A percentile compares a stretch with the other conserved stretches of the same genome.
phyloP scores from a whole-genome alignment of 2,329 filamentous ascomycete genomes.

The Fusarium circinatum region DNA sequence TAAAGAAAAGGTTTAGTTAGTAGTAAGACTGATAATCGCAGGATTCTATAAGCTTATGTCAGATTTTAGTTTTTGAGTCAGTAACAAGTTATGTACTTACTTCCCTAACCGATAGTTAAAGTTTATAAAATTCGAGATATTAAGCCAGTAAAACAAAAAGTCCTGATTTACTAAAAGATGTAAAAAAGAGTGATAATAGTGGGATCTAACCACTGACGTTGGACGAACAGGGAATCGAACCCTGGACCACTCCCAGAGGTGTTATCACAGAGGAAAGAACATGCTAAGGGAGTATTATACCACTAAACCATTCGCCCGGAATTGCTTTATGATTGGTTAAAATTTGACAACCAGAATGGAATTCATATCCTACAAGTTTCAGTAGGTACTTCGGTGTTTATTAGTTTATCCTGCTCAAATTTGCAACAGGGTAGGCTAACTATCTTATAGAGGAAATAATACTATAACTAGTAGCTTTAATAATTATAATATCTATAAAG shows the following conservation, averaged over 20 bases:
- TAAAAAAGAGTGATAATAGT: constrained; percentile 6
- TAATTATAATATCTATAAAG: no score
- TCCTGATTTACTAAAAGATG: not conserved
- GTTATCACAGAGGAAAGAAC: not conserved
- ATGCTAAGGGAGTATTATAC: constrained; percentile 38
- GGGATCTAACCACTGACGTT: constrained; percentile 8
- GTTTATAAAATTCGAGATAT: no score
- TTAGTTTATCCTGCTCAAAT: not conserved
- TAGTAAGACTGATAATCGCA: not conserved
- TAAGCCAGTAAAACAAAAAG: not conserved
- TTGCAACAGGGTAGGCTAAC: not conserved
- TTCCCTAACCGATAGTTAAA: not conserved
- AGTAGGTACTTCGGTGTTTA: rapidly evolving
- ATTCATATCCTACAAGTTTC: rapidly evolving
- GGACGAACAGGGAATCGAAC: constrained; percentile 39
- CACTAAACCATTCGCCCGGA: constrained; percentile 35
- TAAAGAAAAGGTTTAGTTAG: not conserved
- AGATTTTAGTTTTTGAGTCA: not conserved
- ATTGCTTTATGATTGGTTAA: constrained; percentile 5
- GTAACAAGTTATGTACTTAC: not conserved
- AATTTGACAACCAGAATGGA: rapidly evolving
- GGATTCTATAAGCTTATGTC: not conserved
- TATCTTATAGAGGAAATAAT: rapidly evolving
- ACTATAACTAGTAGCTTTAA: not conserved
- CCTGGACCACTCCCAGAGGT: constrained; percentile 35